Conservation (phyloP, 306 rosid species). For the Cucurbita moschata region DNA sequence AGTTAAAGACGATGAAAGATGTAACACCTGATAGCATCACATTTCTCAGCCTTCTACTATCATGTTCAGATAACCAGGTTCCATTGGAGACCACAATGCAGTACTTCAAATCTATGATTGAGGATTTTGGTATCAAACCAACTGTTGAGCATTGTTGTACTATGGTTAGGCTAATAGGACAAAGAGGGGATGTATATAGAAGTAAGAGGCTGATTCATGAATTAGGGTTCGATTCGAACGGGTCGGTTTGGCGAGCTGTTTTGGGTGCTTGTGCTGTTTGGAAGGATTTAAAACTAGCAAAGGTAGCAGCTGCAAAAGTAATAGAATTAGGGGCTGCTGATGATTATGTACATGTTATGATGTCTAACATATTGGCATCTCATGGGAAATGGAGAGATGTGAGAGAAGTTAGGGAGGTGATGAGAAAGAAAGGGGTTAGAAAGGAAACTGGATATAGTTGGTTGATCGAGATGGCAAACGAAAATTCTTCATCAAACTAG, state of each 20-base stretch:
- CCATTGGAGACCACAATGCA: slow-evolving; percentile 23
- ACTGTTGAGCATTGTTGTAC: slow-evolving; percentile 57
- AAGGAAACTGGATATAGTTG: slow-evolving; percentile 52
- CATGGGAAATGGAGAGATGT: slow-evolving; percentile 56
- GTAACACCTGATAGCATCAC: slow-evolving; percentile 47
- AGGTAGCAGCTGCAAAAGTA: slow-evolving; percentile 45
- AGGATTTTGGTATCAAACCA: slow-evolving; percentile 35
- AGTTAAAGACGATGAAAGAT: slow-evolving; percentile 25
- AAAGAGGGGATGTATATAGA: slow-evolving; percentile 42
- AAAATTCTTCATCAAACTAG: slow-evolving; percentile 2
- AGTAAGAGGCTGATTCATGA: slow-evolving; percentile 34
- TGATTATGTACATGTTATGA: slow-evolving; percentile 39
- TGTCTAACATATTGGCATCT: slow-evolving; percentile 51
- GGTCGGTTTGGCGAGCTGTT: slow-evolving; percentile 54
- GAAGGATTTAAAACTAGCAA: slow-evolving; percentile 30
- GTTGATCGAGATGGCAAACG: slow-evolving; percentile 26
- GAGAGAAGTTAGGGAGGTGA: slow-evolving; percentile 30
- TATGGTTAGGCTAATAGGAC: slow-evolving; percentile 52
- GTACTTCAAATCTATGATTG: slow-evolving; percentile 34
- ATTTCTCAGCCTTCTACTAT: slow-evolving; percentile 44
- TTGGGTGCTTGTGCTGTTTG: slow-evolving; percentile 40
- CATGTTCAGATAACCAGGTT: slow-evolving; percentile 33
- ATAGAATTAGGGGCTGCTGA: slow-evolving; percentile 34
- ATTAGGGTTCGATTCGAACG: slow-evolving; percentile 37
- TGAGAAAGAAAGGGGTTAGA: slow-evolving; percentile 32